Percentiles rank a stretch among this genome's conserved stretches.
Evolutionary conservation across 2,329 filamentous ascomycete genomes (phyloP).

Genomic region (Daldinia sp.): DNA sequence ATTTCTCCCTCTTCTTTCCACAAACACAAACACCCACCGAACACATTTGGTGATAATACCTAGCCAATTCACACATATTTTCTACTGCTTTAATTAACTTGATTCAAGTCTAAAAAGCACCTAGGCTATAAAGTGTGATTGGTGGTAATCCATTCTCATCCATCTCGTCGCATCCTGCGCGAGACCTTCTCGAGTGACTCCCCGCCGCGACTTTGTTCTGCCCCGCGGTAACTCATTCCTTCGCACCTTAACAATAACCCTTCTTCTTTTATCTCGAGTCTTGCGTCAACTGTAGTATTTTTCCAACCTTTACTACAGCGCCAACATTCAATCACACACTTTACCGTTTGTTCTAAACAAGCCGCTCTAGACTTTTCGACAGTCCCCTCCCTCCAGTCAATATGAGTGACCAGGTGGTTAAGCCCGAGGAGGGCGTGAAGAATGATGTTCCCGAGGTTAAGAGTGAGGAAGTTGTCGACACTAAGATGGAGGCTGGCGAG

Average conservation of each 20-base stretch:
- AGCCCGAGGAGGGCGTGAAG: conserved; percentile 55
- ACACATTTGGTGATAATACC: background rate
- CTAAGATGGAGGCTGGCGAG: conserved; percentile 26
- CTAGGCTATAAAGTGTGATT: background rate
- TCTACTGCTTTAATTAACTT: background rate
- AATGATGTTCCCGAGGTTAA: conserved; percentile 7
- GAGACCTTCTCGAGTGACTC: conserved; percentile 29
- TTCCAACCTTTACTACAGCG: too few relatives aligned
- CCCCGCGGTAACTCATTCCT: conserved; percentile 29
- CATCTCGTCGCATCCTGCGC: conserved; percentile 16
- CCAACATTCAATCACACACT: background rate
- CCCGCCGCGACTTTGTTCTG: conserved; percentile 36
- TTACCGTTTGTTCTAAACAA: background rate
- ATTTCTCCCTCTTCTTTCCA: conserved; percentile 11
- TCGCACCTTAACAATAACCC: conserved; percentile 3
- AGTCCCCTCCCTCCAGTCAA: conserved; percentile 20
- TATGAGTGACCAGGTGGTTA: conserved; percentile 56
- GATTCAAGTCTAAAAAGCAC: background rate
- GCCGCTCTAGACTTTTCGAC: background rate
- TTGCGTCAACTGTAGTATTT: background rate
- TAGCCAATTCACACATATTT: background rate
- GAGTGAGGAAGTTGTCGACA: conserved; percentile 13
- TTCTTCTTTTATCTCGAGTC: background rate
- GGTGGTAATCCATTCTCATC: conserved; percentile 5
- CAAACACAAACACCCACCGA: conserved; percentile 6